Conservation (phyloP, 2,329 filamentous ascomycete species). For the Dothiorella sarmentorum region DNA sequence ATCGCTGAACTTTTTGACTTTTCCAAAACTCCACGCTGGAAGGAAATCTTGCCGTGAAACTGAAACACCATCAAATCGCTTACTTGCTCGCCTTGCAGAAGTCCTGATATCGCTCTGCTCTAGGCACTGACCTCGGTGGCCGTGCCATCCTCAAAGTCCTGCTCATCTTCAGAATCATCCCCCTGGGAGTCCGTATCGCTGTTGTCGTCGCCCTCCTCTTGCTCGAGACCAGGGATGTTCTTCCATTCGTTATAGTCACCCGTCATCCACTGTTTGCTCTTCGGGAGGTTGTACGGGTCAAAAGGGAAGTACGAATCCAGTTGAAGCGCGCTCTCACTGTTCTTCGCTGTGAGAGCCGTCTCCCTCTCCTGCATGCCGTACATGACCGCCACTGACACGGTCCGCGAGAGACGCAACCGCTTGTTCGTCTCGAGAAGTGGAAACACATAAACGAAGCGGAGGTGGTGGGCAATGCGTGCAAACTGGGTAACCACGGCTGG, state of each 20-base stretch:
- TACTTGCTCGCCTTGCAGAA: neutral
- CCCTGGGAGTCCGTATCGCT: conserved; percentile 30
- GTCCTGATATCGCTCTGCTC: no score
- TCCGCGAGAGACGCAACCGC: conserved; percentile 73
- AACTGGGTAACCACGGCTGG: conserved; percentile 89
- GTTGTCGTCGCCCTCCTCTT: conserved; percentile 39
- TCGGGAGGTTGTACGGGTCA: conserved; percentile 87
- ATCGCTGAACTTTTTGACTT: neutral
- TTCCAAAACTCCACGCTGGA: conserved; percentile 17
- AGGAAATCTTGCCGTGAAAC: conserved; percentile 6
- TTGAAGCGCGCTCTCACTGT: conserved; percentile 76
- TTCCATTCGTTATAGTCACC: conserved; percentile 44
- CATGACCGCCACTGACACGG: conserved; percentile 52
- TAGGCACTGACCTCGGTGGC: conserved; percentile 21
- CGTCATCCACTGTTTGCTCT: conserved; percentile 84
- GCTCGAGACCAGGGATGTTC: conserved; percentile 34
- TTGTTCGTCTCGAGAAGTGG: conserved; percentile 89
- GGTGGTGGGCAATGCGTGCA: conserved; percentile 78
- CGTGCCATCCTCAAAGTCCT: conserved; percentile 25
- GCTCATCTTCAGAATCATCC: conserved; percentile 26
- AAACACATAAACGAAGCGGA: conserved; percentile 86
- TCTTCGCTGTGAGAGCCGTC: conserved; percentile 49
- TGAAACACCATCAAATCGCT: neutral
- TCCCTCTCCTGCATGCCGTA: conserved; percentile 49
- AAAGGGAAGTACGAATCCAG: conserved; percentile 96